These are phyloP conservation scores for Xerocomus brunneocitrinus DNA, from an alignment of 768 basidiomycete species.

Conservation along the genomic window DNA sequence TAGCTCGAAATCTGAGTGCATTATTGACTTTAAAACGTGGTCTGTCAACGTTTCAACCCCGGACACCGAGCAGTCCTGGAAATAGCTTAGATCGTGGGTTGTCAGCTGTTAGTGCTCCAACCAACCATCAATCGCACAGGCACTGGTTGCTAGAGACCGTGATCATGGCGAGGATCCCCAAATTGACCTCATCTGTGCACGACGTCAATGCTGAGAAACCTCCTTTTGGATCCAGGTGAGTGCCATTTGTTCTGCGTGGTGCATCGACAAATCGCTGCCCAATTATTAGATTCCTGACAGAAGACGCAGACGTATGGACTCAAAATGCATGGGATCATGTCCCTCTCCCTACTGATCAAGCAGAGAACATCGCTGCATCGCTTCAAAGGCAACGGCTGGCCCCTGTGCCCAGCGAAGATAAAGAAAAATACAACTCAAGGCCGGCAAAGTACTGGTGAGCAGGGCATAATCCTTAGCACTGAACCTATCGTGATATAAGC, in stretches of 20 bases:
- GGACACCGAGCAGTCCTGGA: too few relatives aligned
- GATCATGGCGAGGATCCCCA: conserved; percentile 21
- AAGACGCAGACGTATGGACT: conserved; percentile 71
- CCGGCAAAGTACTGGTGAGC: conserved; percentile 70
- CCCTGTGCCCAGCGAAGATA: conserved; percentile 74
- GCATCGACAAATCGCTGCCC: neutral
- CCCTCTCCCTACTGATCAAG: conserved; percentile 76
- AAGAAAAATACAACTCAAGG: conserved; percentile 64
- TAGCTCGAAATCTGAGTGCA: too few relatives aligned
- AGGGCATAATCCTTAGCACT: conserved; percentile 24
- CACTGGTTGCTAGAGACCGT: neutral
- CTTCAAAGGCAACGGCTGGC: conserved; percentile 63
- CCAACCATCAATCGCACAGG: neutral
- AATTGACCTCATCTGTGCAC: conserved; percentile 61
- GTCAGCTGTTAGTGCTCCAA: neutral
- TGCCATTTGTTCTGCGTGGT: neutral
- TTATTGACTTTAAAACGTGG: too few relatives aligned
- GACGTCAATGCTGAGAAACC: conserved; percentile 52
- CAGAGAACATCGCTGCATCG: conserved; percentile 63
- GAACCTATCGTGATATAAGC: conserved; percentile 23
- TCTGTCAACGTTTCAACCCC: too few relatives aligned
- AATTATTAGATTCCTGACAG: conserved; percentile 56
- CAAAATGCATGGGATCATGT: conserved; percentile 94
- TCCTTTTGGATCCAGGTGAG: conserved; percentile 68
- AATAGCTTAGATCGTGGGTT: too few relatives aligned